Base-by-base conservation (phyloP, 768 basidiomycete genomes). In the Leccinum incarnatum region DNA sequence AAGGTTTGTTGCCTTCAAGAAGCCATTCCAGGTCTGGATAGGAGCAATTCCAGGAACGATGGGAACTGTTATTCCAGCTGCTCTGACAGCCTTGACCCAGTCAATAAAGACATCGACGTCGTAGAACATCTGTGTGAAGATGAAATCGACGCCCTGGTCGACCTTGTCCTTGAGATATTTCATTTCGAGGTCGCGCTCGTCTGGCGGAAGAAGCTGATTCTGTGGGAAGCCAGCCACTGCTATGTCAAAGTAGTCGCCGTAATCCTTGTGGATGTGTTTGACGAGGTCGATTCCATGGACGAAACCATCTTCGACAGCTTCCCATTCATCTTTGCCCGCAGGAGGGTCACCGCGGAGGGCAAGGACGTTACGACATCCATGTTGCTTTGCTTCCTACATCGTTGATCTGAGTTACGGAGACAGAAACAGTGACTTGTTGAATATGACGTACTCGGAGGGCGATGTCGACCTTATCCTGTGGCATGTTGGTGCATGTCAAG, bases 101-200 rank as follows among this genome's bases (percentile, higher is more conserved):
- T 81, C 79, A 67, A 97, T 86, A 77, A 99, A 98, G 65, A 98
- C 70, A 34, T 92, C 83, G 51, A 89, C 87, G 66, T 97, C 95
- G 76, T 95, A 97, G 78, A 98, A 98, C 93, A 98, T 94, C 74
- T 98, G 95, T 0, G 95, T 97, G 79, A 98, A 97, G 74, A 98
- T 97, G 76, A 96, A 92, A 70, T 86, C 81, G 60, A 88, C 91
- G 40, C 95, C 95, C 10, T 86, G 90, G 62, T 96, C 94, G 58
- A 95, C 76, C 75, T 98, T 98, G 63, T 91, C 87, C 75, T 96
- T 96, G 62, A 97, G 80, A 73, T 82, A 95, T 58, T 80, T 74
- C 75, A 97, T 87, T 74, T 98, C 95, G 54, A 83, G 82, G 29
- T 81, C 84, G 45, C 82, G 83, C 66, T 94, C 88, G 50, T 87